Conservation (phyloP, 2,329 filamentous ascomycete genomes). For the Emergomyces pasteurianus region DNA sequence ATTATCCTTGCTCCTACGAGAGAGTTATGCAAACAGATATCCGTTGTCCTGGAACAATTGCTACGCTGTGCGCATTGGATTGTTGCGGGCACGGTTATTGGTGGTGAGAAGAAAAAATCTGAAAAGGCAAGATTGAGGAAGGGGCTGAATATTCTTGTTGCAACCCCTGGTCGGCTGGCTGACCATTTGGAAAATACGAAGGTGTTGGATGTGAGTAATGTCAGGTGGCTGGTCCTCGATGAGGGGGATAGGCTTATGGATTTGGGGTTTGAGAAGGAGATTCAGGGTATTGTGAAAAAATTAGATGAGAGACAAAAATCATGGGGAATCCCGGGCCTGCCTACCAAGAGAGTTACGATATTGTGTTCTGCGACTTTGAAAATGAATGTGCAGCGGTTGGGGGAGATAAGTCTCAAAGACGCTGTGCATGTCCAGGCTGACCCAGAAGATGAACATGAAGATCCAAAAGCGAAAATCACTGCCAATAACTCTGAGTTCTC, state of each 20-base stretch:
- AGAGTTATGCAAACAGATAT: constrained; percentile 90
- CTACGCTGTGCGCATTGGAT: constrained; percentile 88
- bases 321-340: constrained; percentile 49
- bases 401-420: constrained; percentile 89
- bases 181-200: constrained; percentile 92
- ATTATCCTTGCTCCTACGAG: constrained; percentile 89
- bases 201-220: constrained; percentile 73
- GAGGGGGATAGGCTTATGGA: constrained; percentile 99
- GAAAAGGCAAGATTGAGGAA: constrained; percentile 92
- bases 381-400: constrained; percentile 87
- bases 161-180: constrained; percentile 78
- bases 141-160: constrained; percentile 89
- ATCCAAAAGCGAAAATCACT: constrained; percentile 34
- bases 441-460: constrained; percentile 41
- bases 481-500: constrained; percentile 52
- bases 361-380: constrained; percentile 97
- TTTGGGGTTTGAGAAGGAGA: constrained; percentile 87
- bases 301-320: constrained; percentile 57
- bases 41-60: constrained; percentile 70
- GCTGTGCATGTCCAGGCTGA: constrained; percentile 74
- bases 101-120: constrained; percentile 61
- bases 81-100: constrained; percentile 73
- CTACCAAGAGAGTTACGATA: constrained; percentile 70
- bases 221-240: constrained; percentile 87
- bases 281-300: constrained; percentile 72